phyloP scores from a whole-genome alignment of 352 stramenopile genomes.

The Pythium rhizo-oryzae region DNA sequence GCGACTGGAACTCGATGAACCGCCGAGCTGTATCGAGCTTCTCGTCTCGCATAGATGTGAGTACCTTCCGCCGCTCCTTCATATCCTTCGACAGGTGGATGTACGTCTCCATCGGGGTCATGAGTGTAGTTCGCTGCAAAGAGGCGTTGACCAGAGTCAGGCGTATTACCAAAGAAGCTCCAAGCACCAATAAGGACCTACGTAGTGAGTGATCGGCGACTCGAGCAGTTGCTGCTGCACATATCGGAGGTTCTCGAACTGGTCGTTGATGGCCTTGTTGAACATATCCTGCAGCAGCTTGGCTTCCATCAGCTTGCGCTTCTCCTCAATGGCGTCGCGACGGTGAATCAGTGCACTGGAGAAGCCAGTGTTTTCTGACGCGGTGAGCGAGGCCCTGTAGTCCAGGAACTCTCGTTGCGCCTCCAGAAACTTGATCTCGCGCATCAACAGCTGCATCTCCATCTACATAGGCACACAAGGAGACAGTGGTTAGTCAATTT shows the following conservation, averaged over 20 bases:
- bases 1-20: slow-evolving; percentile 53
- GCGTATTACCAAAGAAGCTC: not conserved
- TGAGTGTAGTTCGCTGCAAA: slow-evolving; percentile 58
- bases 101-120: slow-evolving; percentile 69
- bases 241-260: slow-evolving; percentile 44
- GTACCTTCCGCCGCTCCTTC: slow-evolving; percentile 34
- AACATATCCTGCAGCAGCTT: slow-evolving; percentile 37
- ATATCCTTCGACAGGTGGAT: slow-evolving; percentile 52
- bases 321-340: slow-evolving; percentile 30
- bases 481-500: not conserved
- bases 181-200: slow-evolving; percentile 16
- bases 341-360: slow-evolving; percentile 14
- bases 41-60: slow-evolving; percentile 46
- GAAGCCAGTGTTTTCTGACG: not conserved
- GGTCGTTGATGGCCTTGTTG: slow-evolving; percentile 32
- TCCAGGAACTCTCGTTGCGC: slow-evolving; percentile 57
- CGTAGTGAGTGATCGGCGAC: slow-evolving; percentile 57
- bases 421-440: slow-evolving; percentile 59
- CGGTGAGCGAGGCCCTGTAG: slow-evolving; percentile 38
- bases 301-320: slow-evolving; percentile 32
- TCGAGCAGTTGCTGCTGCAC: slow-evolving; percentile 45
- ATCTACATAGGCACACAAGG: not conserved
- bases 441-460: slow-evolving; percentile 39
- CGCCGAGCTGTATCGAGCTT: slow-evolving; percentile 45
- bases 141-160: too few species aligned